A percentile compares a stretch with the other conserved stretches of the same genome.
These are phyloP conservation scores for Populus deltoides DNA, from an alignment of 345 rosid genomes.

Conservation along the genomic window DNA sequence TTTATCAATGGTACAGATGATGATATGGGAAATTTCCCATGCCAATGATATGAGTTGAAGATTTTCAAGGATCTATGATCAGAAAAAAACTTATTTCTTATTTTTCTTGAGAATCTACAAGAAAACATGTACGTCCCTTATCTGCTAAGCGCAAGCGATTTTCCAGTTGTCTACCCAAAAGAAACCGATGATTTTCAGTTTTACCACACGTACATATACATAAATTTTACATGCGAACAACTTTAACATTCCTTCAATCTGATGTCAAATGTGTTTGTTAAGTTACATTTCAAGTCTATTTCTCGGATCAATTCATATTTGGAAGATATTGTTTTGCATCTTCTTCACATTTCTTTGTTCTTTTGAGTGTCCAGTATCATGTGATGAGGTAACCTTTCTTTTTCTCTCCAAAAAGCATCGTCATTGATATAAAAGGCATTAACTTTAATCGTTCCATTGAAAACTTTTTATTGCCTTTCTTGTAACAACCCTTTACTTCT, in stretches of 20 bases:
- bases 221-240: neutral
- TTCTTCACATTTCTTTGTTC: conserved; percentile 12
- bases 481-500: neutral
- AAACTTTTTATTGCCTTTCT: neutral
- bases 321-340: conserved; percentile 5
- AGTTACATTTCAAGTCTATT: too few relatives aligned
- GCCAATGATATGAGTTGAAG: neutral
- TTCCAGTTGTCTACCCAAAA: too few relatives aligned
- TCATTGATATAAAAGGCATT: conserved; percentile 8
- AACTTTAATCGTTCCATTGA: conserved; percentile 8
- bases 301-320: neutral
- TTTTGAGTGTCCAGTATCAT: conserved; percentile 23
- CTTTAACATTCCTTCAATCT: too few relatives aligned
- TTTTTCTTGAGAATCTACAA: neutral
- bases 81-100: too few relatives aligned
- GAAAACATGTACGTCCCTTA: too few relatives aligned
- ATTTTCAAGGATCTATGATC: too few relatives aligned
- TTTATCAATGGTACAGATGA: too few relatives aligned
- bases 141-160: neutral
- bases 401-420: conserved; percentile 1
- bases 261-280: too few relatives aligned
- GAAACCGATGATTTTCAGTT: neutral
- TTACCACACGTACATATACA: too few relatives aligned
- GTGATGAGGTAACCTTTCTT: conserved; percentile 15
- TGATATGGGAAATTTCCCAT: too few relatives aligned